Conservation (phyloP, 2,329 filamentous ascomycete species). For the Aspergillus clavatus region DNA sequence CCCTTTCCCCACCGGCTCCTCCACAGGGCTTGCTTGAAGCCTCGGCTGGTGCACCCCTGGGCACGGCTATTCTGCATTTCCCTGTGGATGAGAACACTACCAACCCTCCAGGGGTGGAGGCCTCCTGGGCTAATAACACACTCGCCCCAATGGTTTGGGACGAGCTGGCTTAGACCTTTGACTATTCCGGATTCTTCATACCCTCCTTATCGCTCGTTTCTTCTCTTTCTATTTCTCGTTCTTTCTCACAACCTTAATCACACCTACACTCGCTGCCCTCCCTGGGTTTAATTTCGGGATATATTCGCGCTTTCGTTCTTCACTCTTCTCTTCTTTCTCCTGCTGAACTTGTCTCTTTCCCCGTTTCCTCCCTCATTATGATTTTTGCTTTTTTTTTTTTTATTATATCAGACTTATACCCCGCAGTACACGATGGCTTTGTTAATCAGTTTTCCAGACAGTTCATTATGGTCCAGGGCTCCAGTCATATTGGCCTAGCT, state of each 20-base stretch:
- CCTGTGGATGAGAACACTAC: slow-evolving; percentile 29
- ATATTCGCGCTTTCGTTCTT: neutral
- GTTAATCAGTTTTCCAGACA: neutral
- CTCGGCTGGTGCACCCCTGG: slow-evolving; percentile 12
- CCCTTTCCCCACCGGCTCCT: slow-evolving; percentile 28
- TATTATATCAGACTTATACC: neutral
- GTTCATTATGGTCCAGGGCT: neutral
- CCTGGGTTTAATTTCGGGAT: neutral
- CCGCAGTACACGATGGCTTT: neutral
- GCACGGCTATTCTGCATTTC: slow-evolving; percentile 23
- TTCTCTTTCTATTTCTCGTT: neutral
- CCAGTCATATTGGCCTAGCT: too few species aligned
- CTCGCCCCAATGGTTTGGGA: slow-evolving; percentile 40
- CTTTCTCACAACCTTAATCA: neutral
- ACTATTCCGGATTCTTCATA: too few species aligned
- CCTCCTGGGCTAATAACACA: slow-evolving; percentile 37
- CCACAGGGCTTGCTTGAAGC: slow-evolving; percentile 25
- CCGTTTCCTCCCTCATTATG: neutral
- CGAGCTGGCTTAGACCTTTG: slow-evolving; percentile 23
- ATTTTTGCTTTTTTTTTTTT: neutral
- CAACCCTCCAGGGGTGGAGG: slow-evolving; percentile 13
- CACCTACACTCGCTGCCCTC: neutral
- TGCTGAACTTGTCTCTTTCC: too few species aligned
- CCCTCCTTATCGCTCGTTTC: neutral
- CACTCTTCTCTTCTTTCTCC: too few species aligned